Evolutionary conservation across 768 basidiomycete genomes (phyloP).

Genomic region (Roridomyces roridus): DNA sequence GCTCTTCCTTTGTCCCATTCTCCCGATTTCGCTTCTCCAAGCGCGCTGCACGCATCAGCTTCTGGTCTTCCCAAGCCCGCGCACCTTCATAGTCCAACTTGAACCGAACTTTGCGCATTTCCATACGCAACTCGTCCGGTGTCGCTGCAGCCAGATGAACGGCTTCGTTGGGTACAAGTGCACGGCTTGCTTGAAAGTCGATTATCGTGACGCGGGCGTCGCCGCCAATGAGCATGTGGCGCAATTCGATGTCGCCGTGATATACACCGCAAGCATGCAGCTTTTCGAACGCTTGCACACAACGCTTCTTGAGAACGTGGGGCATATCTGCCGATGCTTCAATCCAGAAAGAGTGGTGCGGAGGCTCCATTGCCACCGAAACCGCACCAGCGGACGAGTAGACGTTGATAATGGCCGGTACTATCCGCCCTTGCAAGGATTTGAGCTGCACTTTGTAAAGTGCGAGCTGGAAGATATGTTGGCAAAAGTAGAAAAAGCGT

Average conservation of each 20-base stretch:
- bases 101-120: conserved; percentile 63
- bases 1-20: background rate
- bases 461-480: conserved; percentile 45
- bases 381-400: conserved; percentile 45
- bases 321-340: conserved; percentile 67
- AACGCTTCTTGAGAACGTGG: conserved; percentile 53
- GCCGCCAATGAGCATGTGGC: conserved; percentile 60
- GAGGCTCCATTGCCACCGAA: conserved; percentile 57
- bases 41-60: conserved; percentile 15
- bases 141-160: conserved; percentile 44
- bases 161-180: conserved; percentile 29
- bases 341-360: conserved; percentile 66
- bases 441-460: conserved; percentile 58
- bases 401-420: conserved; percentile 60
- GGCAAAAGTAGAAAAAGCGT: background rate
- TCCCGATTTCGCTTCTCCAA: conserved; percentile 9
- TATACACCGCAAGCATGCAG: conserved; percentile 54
- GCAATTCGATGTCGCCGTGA: conserved; percentile 53
- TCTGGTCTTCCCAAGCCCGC: conserved; percentile 21
- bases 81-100: conserved; percentile 50
- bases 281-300: conserved; percentile 55
- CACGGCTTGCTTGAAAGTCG: conserved; percentile 55
- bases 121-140: conserved; percentile 48
- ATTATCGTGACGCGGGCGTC: conserved; percentile 60
- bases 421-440: conserved; percentile 56